Evolutionary conservation across 441 rosid genomes (phyloP), one percentile per base, ranked within the genome.

Genomic region (Pelargonium myrrhifolium): DNA sequence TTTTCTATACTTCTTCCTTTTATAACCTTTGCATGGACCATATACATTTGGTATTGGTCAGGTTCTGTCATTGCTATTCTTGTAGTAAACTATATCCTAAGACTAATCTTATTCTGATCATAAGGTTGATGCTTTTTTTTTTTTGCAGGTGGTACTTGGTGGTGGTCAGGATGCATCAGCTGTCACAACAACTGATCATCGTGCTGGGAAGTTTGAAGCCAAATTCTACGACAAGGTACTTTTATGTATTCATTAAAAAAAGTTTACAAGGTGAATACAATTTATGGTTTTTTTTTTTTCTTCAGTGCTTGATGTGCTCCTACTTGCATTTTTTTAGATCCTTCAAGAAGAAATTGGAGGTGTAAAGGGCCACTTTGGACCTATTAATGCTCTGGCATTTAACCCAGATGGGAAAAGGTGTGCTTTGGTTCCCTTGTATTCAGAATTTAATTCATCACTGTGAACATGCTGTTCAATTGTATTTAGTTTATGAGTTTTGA

Each of bases 121-220:
- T 11, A n/a, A n/a, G 3, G 17, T 17, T 47, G 55, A 47, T 47
- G 17, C 3, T n/a, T 18, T 28, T 61, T 26, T 18, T 73, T 59
- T 56, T 66, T 28, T 53, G 11, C 64, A 93, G 97, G 96, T 90
- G 75, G 96, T 89, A 53, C 89, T 90, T 79, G 97, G 98, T 78
- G 97, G 98, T 75, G 98, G 98, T 78, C 98, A 93, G 72, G 93
- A 93, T 82, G 97, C 98, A 65, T 90, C 96, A 40, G 78, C 97
- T 49, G 97, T 93, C 67, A 93, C 98, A 8, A 91, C 95, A 56
- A 91, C 97, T 8, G 96, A 91, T 80, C 97, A 91, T 75, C 92
- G 92, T 69, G 90, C 96, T n/a, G 96, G 97, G 63, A 91, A 91
- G 81, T 91, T 91, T 35, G 97, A 89, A 75, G 94, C 97, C 61